Base-by-base conservation (phyloP, 2,329 filamentous ascomycete genomes). In the Paraconiothyrium brasiliense region DNA sequence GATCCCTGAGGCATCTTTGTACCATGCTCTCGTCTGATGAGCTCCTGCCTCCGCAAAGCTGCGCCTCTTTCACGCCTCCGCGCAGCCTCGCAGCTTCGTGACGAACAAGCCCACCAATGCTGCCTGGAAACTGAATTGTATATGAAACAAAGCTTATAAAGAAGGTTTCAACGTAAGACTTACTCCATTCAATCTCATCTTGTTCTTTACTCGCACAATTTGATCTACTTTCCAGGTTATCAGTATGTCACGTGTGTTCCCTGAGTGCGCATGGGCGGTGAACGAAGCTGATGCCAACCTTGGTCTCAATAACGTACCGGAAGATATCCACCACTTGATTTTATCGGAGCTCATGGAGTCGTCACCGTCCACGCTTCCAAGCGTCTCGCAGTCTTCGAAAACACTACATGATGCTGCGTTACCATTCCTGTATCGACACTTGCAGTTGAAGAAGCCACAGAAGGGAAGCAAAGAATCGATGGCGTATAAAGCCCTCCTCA, bases 271-370 rank as follows among this genome's bases (percentile, higher is more conserved):
- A 44, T 20, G 16, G 41, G n/a, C 41, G 16, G 16, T 9, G 43
- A 20, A 57, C 7, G 20, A 39, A 27, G 9, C 34, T 4, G 4
- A 27, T 16, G 14, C 32, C 8, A 32, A 13, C 2, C 2, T 22
- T 41, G 20, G 30, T 49, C 44, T 57, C 20, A 24, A 55, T 50
- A 46, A 6, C 46, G 30, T 59, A 10, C 43, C 60, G 14, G 46
- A 54, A n/a, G 62, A 64, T 44, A 57, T 64, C 41, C 62, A 64
- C 13, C 47, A 58, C 39, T 46, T 64, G 16, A 62, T 64, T 13
- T 10, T 49, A n/a, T 49, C 57, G 1, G 43, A 62, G 35, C 52
- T 62, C 13, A 16, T 13, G 7, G 47, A 50, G 7, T 13, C 34
- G 13, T 58, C 56, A 8, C 34, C 41, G 16, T 37, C 52, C 16